Conservation (phyloP, 768 basidiomycete species). For the Termitomyces sp. region DNA sequence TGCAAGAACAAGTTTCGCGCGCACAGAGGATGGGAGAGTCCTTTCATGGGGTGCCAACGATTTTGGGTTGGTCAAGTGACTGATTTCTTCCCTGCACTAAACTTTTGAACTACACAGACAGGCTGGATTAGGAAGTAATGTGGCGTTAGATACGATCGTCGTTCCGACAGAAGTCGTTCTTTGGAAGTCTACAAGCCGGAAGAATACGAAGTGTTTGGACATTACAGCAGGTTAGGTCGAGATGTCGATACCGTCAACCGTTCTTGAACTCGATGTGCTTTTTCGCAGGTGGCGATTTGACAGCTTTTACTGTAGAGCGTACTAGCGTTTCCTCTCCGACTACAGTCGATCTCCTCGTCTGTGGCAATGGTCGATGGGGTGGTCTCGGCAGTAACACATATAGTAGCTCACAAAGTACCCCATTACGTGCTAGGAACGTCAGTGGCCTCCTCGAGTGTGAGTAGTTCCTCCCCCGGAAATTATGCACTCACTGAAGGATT, state of each 20-base stretch:
- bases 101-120: slow-evolving; percentile 43
- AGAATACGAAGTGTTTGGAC: slow-evolving; percentile 55
- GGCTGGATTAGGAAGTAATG: slow-evolving; percentile 67
- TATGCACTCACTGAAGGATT: slow-evolving; percentile 1
- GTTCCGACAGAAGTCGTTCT: slow-evolving; percentile 84
- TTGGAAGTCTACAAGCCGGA: slow-evolving; percentile 47
- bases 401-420: slow-evolving; percentile 67
- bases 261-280: background rate
- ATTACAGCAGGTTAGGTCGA: slow-evolving; percentile 53
- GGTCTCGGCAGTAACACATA: slow-evolving; percentile 66
- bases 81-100: background rate
- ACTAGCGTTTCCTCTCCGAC: slow-evolving; percentile 18
- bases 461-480: slow-evolving; percentile 19
- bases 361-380: slow-evolving; percentile 83
- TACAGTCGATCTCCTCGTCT: slow-evolving; percentile 53
- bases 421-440: slow-evolving; percentile 69
- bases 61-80: slow-evolving; percentile 50
- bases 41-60: slow-evolving; percentile 91
- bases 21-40: slow-evolving; percentile 64
- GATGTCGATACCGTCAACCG: background rate
- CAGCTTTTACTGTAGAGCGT: slow-evolving; percentile 71
- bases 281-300: slow-evolving; percentile 62
- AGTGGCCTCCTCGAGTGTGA: slow-evolving; percentile 86
- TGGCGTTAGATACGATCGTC: slow-evolving; percentile 62
- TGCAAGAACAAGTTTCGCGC: slow-evolving; percentile 64